Evolutionary conservation across 148 eudicot species (phyloP).

Genomic region (Dysphania ambrosioides): DNA sequence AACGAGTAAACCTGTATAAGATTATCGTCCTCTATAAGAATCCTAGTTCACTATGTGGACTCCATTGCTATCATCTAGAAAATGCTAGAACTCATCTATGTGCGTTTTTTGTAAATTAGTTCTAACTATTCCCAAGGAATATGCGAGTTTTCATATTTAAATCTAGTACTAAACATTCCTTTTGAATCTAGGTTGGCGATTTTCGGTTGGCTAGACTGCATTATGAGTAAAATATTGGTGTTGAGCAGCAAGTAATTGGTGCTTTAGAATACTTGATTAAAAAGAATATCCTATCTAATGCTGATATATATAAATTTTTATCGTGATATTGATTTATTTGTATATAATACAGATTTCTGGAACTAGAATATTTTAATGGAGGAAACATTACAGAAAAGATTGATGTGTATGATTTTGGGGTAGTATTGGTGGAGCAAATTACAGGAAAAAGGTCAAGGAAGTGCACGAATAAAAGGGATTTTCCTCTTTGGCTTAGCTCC

Average conservation of each 20-base stretch:
- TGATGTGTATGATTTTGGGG: constrained; percentile 82
- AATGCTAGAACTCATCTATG: neutral
- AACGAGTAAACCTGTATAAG: neutral
- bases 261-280: constrained; percentile 54
- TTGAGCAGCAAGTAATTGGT: constrained; percentile 56
- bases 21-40: neutral
- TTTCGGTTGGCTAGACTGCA: constrained; percentile 82
- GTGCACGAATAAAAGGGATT: constrained; percentile 40
- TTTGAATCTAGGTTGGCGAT: constrained; percentile 63
- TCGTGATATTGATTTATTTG: neutral
- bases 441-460: constrained; percentile 56
- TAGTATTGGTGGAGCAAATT: constrained; percentile 69
- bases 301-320: neutral
- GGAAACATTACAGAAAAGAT: constrained; percentile 69
- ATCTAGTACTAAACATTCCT: neutral
- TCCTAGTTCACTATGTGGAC: neutral
- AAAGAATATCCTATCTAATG: neutral
- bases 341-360: constrained; percentile 53
- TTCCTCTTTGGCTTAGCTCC: constrained; percentile 37
- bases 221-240: constrained; percentile 51
- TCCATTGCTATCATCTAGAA: neutral
- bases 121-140: neutral
- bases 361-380: constrained; percentile 71
- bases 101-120: neutral
- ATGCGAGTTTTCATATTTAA: neutral